Evolutionary conservation across 2,329 filamentous ascomycete species (phyloP), one percentile per base, ranked within the genome.

Genomic region (Xylaria sp.): DNA sequence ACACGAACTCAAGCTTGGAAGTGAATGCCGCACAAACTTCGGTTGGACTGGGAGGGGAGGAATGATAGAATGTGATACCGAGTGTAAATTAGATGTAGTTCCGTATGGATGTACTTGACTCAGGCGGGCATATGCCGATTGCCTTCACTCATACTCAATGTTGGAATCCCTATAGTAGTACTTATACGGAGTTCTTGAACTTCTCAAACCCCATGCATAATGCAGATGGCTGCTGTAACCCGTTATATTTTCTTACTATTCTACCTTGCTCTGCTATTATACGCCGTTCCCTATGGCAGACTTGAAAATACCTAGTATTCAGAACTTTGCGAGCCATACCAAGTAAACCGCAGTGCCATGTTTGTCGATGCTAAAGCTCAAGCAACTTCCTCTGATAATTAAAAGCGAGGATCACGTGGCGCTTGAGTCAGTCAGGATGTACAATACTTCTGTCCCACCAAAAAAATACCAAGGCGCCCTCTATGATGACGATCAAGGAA

Each of bases 401-500:
- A 51, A 44, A 54, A 50, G 50, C 56, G 48, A 25, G 48, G 54
- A 51, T 59, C 23, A 56, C 34, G 55, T 48, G 44, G 31, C 23
- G 56, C 57, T 51, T 54, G 52, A 50, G 28, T n/a, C 7, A 9
- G 10, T 20, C 25, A 20, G 37, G 34, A 54, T n/a, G 28, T 62
- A 51, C 25, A 56, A 60, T 44, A 50, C 41, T 60, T 46, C 50
- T 23, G 44, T n/a, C 52, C 55, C 51, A 44, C 59, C 55, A 39
- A 65, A 55, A 62, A 66, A 25, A 37, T 63, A 55, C 31, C 69
- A 31, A 55, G 63, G 66, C 66, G 69, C 66, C 62, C 41, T 71
- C 69, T 71, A 71, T 69, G 59, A 39, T 66, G 63, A 57, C 46
- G 54, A 59, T 66, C 55, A 58, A 52, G 51, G 59, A 54, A 71